phyloP scores from a whole-genome alignment of 805 yeast species.

The Blastobotrys peoriensis region DNA sequence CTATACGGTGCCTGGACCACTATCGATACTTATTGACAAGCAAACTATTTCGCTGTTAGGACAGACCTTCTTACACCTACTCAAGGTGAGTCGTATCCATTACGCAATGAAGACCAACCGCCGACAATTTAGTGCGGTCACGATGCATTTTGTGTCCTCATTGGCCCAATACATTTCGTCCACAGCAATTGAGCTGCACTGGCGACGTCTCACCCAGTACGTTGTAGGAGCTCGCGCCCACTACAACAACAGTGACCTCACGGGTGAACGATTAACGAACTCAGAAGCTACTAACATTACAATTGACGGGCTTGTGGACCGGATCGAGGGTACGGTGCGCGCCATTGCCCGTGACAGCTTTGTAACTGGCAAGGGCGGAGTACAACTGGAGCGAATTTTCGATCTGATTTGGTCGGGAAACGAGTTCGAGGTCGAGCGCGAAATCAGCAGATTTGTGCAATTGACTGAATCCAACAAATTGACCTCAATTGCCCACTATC shows the following conservation, averaged over 20 bases:
- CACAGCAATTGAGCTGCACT: neutral
- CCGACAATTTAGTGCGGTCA: neutral
- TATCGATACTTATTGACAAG: neutral
- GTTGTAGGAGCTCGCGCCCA: neutral
- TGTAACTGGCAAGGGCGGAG: neutral
- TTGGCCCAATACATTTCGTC: neutral
- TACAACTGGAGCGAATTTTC: neutral
- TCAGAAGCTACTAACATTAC: neutral
- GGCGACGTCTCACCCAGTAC: neutral
- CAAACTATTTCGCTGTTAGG: too few species aligned
- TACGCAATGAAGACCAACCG: neutral
- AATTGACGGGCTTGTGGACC: neutral
- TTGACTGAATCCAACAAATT: neutral
- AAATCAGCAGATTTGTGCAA: neutral
- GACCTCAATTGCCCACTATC: neutral
- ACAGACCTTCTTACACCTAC: neutral
- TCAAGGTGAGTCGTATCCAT: neutral
- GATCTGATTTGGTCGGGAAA: neutral
- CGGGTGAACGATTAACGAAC: neutral
- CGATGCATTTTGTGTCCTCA: neutral
- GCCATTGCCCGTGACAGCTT: neutral
- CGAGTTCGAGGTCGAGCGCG: neutral
- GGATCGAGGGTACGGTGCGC: neutral
- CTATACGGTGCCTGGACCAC: slow-evolving; percentile 6
- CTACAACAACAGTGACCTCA: neutral